Evolutionary conservation across 192 early-diverging fungal genomes (phyloP), one percentile per base, ranked within the genome.

Genomic region (Polychytrium aggregatum): DNA sequence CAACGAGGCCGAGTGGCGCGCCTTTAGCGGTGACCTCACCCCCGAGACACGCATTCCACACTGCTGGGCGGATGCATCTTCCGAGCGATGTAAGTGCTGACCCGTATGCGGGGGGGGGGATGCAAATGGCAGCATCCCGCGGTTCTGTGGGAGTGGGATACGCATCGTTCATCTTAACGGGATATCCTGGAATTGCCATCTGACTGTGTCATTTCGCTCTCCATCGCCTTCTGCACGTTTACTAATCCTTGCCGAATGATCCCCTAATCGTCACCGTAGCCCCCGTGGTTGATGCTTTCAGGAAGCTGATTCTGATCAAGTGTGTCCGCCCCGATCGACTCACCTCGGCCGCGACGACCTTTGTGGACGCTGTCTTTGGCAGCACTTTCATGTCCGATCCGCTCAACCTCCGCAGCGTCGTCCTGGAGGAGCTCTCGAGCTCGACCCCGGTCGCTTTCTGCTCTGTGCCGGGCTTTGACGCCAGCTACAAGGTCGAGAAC

Each of bases 391-490:
- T n/a, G n/a, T n/a, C 48, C 74, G 17, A 58, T 56, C 37, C 51
- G 53, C 66, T 90, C 35, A 79, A 86, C 34, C 59, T 97, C 38
- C 56, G 73, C 3, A 53, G 68, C 18, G 59, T 93, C 14, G 85
- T 88, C 0, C 41, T 68, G 0, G 68, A 82, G 20, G 96, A 97
- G 62, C 71, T 77, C 36, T 66, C 64, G 27, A 59, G 78, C 1
- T 50, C 66, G n/a, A 90, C 83, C 22, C 92, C 92, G 2, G 70
- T 99, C 28, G 89, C 87, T 4, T 81, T 98, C 37, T 95, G 88
- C 63, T 86, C 90, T 14, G 79, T 84, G 11, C 85, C 87, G 29
- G 97, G 97, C 34, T 86, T 93, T 66, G 97, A 99, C 65, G 93
- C 93, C 14, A 90, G 90, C 45, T 83, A 90, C 41, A 82, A 87